phyloP scores from a whole-genome alignment of 2,329 filamentous ascomycete genomes.

The Coniochaeta hoffmannii region DNA sequence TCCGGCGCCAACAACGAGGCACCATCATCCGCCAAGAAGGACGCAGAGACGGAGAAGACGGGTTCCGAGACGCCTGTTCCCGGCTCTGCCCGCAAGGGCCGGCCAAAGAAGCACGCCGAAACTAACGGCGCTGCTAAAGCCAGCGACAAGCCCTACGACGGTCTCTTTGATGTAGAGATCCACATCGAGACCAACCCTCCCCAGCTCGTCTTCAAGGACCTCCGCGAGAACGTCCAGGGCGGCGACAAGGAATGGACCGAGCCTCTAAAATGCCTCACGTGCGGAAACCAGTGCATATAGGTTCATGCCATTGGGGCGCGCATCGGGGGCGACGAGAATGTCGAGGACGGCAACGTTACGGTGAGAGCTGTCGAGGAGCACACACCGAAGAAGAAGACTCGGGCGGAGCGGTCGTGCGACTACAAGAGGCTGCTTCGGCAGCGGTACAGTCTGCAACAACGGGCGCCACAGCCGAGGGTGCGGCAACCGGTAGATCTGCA shows the following conservation, averaged over 20 bases:
- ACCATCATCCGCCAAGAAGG: slow-evolving; percentile 12
- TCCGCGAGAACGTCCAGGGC: slow-evolving; percentile 37
- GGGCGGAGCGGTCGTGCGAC: too few relatives aligned
- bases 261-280: slow-evolving; percentile 42
- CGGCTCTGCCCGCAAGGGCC: slow-evolving; percentile 13
- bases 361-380: too few relatives aligned
- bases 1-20: slow-evolving; percentile 15
- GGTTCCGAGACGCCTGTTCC: slow-evolving; percentile 6
- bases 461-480: too few relatives aligned
- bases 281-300: slow-evolving; percentile 37
- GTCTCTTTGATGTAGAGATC: slow-evolving; percentile 43
- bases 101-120: slow-evolving; percentile 15
- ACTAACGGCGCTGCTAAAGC: neutral
- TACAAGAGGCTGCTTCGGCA: too few relatives aligned
- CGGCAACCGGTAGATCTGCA: too few relatives aligned
- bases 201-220: slow-evolving; percentile 42
- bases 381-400: too few relatives aligned
- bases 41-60: slow-evolving; percentile 12
- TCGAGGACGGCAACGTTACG: too few relatives aligned
- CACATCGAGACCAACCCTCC: slow-evolving; percentile 40
- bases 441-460: too few relatives aligned
- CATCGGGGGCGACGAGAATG: neutral
- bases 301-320: neutral
- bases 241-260: slow-evolving; percentile 48
- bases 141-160: slow-evolving; percentile 37